These are phyloP conservation scores for Thalassiosira profunda DNA, from an alignment of 108 stramenopile genomes.

Conservation along the genomic window DNA sequence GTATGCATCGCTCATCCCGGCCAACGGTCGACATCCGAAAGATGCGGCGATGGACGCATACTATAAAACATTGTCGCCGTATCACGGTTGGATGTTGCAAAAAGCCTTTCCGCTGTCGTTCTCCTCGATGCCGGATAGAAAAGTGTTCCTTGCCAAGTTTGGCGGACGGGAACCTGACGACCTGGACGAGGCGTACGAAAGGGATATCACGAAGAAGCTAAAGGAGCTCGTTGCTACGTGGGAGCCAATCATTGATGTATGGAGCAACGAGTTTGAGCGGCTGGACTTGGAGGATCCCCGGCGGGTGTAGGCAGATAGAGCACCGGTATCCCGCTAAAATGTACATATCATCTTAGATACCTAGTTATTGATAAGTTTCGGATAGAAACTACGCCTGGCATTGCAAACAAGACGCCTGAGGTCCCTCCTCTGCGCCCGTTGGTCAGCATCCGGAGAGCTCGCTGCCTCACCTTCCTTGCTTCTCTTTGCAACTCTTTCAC, in stretches of 20 bases:
- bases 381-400: too few relatives aligned
- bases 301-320: constrained; percentile 29
- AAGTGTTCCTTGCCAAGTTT: constrained; percentile 36
- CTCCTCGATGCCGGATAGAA: constrained; percentile 26
- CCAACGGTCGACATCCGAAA: not conserved
- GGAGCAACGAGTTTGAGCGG: constrained; percentile 48
- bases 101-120: constrained; percentile 37
- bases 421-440: too few relatives aligned
- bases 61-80: not conserved
- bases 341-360: not conserved
- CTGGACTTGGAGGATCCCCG: constrained; percentile 53
- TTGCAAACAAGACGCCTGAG: too few relatives aligned
- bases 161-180: constrained; percentile 45
- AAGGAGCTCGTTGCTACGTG: constrained; percentile 21
- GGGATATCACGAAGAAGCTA: constrained; percentile 37
- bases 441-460: too few relatives aligned
- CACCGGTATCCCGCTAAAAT: too few relatives aligned
- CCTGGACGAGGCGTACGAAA: constrained; percentile 21
- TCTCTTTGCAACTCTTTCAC: too few relatives aligned
- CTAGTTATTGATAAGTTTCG: not conserved
- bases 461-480: too few relatives aligned
- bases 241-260: constrained; percentile 45
- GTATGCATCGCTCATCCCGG: not conserved
- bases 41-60: constrained; percentile 25
- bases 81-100: constrained; percentile 39